Conservation (phyloP, 2,329 filamentous ascomycete species). For the Phoma sp. region DNA sequence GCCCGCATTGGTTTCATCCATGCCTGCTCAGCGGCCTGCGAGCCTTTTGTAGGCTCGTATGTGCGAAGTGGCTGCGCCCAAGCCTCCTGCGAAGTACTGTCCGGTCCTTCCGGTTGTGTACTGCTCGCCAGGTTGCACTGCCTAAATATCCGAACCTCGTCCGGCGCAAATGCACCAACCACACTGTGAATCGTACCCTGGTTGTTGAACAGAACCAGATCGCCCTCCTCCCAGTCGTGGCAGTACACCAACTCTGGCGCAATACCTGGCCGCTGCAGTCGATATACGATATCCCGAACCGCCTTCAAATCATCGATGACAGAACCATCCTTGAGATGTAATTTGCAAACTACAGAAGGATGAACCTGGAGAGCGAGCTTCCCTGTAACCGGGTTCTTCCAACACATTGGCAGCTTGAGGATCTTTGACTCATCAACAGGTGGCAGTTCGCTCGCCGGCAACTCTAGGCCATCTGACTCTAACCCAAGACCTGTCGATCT, state of each 20-base stretch:
- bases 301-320: conserved; percentile 72
- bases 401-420: conserved; percentile 77
- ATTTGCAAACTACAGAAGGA: conserved; percentile 72
- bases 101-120: conserved; percentile 59
- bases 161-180: conserved; percentile 74
- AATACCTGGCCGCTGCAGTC: conserved; percentile 75
- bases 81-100: conserved; percentile 8
- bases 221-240: conserved; percentile 79
- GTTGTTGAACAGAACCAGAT: conserved; percentile 81
- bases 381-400: conserved; percentile 77
- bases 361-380: conserved; percentile 76
- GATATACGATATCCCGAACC: conserved; percentile 75
- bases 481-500: conserved; percentile 75
- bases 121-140: conserved; percentile 82
- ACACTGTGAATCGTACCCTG: conserved; percentile 77
- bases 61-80: conserved; percentile 15
- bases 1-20: conserved; percentile 21
- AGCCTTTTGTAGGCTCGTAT: conserved; percentile 12
- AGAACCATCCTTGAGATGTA: conserved; percentile 71
- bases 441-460: conserved; percentile 67
- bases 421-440: conserved; percentile 71
- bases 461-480: conserved; percentile 70
- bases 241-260: conserved; percentile 72
- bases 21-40: conserved; percentile 11
- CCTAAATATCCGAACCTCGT: conserved; percentile 77